Evolutionary conservation across 352 stramenopile genomes (phyloP), one percentile per base, ranked within the genome.

Genomic region (Phytophthora macrochlamydospora): DNA sequence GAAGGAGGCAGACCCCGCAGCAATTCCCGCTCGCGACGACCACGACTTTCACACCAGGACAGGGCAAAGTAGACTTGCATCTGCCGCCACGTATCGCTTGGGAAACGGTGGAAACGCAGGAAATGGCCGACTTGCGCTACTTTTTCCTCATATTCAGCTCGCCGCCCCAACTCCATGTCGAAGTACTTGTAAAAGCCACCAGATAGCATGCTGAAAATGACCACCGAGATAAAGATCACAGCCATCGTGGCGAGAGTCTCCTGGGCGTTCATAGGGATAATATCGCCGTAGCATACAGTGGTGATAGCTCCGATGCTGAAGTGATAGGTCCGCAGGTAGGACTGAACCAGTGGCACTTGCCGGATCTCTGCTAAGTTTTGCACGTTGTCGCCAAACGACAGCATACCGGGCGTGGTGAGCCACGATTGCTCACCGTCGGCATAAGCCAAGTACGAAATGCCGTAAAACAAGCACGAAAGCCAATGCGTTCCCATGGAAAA

Each of bases 231-330:
- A 18, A 92, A 75, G 45, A 93, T 91, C 28, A 93, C 76, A 4
- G 72, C 64, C 42, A 87, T 78, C 2, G 68, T 77, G 11, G 72
- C 75, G 24, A 80, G 38, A 33, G 73, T 91, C 69, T 94, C 83
- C 28, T 69, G 63, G 2, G 78, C 79, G 54, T 92, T 92, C 71
- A 83, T 71, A 18, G 83, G 83, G 2, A 81, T 51, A 42, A 92
- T 92, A 54, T 92, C 83, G 0, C 81, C 81, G 57, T 92, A 92
- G 40, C 69, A 92, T 1, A 92, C 83, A 0, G 83, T 92, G 29
- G 81, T 92, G 60, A 91, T 89, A n/a, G 83, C 83, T 4, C 81
- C 81, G 32, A 92, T 91, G 48, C 83, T 90, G 48, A 89, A 92
- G 60, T 92, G 78, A 12, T 78, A 82, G 40, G 75, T 82, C 8